Evolutionary conservation across 2,329 filamentous ascomycete genomes (phyloP), one percentile per base, ranked within the genome.

Genomic region (Colletotrichum chlorophyti): DNA sequence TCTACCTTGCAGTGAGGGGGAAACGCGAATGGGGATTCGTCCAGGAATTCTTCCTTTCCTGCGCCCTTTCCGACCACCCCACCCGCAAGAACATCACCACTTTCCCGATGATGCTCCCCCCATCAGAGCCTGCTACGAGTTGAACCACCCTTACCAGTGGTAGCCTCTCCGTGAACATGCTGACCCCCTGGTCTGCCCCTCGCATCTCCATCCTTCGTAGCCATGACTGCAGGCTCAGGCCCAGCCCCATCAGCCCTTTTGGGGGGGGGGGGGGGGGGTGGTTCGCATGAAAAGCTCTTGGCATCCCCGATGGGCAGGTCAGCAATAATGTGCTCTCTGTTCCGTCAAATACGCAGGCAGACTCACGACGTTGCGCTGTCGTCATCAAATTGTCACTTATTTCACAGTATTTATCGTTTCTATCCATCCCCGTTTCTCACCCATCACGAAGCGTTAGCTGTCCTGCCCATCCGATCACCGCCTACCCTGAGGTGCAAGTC

Each of bases 1-100:
- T 59, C 42, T 46, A 38, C 43, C 51, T 40, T 50, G 57, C 21
- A 34, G 38, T n/a, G 37, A 35, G 43, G 51, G 55, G n/a, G n/a
- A n/a, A n/a, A n/a, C n/a, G n/a, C n/a, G n/a, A n/a, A n/a, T n/a
- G n/a, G n/a, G 26, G 37, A 48, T 45, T 32, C 38, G 51, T 43
- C 51, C 51, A 50, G 55, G 51, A 34, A 55, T 29, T 37, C 15
- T 29, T 42, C 54, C 52, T 9, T 27, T 49, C n/a, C 12, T 12
- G 52, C 51, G 37, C 15, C 21, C 12, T 15, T 19, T 14, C 9
- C n/a, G n/a, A n/a, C n/a, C n/a, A n/a, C n/a, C n/a, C n/a, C n/a
- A n/a, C n/a, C n/a, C n/a, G n/a, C n/a, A n/a, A n/a, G n/a, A n/a
- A n/a, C n/a, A n/a, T n/a, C n/a, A n/a, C n/a, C n/a, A n/a, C 12